Evolutionary conservation across 345 rosid species (phyloP).

Genomic region (Salix viminalis): DNA sequence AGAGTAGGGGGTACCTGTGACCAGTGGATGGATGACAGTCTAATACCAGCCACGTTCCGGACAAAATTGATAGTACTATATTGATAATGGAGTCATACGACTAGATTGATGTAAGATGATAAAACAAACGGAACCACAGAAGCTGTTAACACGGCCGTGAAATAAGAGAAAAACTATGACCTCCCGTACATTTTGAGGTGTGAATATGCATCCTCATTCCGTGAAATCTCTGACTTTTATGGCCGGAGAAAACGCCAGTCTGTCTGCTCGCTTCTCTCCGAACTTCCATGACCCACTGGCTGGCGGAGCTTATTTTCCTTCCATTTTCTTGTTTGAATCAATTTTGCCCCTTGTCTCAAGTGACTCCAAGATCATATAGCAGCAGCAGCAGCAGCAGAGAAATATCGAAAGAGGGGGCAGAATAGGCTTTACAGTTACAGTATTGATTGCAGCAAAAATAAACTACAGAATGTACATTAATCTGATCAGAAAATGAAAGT

Average conservation of each 20-base stretch:
- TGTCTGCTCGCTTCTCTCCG: not conserved
- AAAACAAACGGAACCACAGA: not conserved
- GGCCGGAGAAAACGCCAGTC: not conserved
- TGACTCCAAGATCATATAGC: conserved; percentile 5
- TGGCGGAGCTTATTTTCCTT: not conserved
- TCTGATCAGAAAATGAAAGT: conserved; percentile 16
- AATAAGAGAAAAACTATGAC: not conserved
- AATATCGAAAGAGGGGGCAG: conserved; percentile 10
- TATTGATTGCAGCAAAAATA: conserved; percentile 17
- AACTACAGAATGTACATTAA: conserved; percentile 41
- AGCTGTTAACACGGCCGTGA: not conserved
- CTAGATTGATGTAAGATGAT: not conserved
- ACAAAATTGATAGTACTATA: not conserved
- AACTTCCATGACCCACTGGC: not conserved
- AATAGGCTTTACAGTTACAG: conserved; percentile 36
- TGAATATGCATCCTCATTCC: not conserved
- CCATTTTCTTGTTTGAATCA: not conserved
- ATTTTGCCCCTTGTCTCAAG: not conserved
- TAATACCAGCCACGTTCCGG: too few relatives aligned
- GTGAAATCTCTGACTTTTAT: not conserved
- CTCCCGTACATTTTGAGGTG: not conserved
- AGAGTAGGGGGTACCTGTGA: too few relatives aligned
- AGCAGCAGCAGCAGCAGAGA: not conserved
- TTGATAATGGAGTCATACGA: not conserved
- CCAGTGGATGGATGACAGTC: too few relatives aligned